Base-by-base conservation (phyloP, 371 early-diverging fungal genomes). In the Dichotomocladium elegans region DNA sequence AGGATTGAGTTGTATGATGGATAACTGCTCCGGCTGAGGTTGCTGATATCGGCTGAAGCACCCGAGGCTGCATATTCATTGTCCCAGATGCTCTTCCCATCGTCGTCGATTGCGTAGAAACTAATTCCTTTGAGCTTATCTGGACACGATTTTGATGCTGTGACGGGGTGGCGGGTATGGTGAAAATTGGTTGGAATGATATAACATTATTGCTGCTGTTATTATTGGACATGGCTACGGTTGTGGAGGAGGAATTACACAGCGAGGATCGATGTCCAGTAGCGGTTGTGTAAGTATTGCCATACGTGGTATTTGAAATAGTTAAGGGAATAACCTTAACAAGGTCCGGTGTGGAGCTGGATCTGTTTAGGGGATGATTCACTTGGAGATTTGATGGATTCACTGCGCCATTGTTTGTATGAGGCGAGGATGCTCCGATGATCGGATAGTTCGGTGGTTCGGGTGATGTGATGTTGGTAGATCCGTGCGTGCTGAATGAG, bases 301-400 rank as follows among this genome's bases (percentile, higher is more conserved):
- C 19, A 14, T 26, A 29, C 19, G 45, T 11, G 19, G 45, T 29
- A 44, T 26, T 3, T 24, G 45, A 29, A 24, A 29, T 26, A 44
- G 28, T 12, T 28, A 44, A 9, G 10, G 45, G 28, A 15, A 29
- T 26, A 44, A 28, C 29, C 14, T 15, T 31, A 7, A 61, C 60
- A 10, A 66, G 51, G 47, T 68, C 69, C 17, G 68, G 58, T n/a
- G 61, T 57, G 8, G 66, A 61, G 1, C 49, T 53, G 8, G 72
- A 64, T 26, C 66, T 63, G 30, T 60, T 66, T n/a, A n/a, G n/a
- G n/a, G n/a, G n/a, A n/a, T n/a, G n/a, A n/a, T n/a, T n/a, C n/a
- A n/a, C n/a, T n/a, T n/a, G n/a, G 33, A 68, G 60, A 12, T 62
- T 40, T 6, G 17, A 46, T n/a, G 50, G 41, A 15, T 14, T 30